These are phyloP conservation scores for Echinochloa phyllopogon DNA, from an alignment of 176 grass and related monocot species.

Conservation along the genomic window DNA sequence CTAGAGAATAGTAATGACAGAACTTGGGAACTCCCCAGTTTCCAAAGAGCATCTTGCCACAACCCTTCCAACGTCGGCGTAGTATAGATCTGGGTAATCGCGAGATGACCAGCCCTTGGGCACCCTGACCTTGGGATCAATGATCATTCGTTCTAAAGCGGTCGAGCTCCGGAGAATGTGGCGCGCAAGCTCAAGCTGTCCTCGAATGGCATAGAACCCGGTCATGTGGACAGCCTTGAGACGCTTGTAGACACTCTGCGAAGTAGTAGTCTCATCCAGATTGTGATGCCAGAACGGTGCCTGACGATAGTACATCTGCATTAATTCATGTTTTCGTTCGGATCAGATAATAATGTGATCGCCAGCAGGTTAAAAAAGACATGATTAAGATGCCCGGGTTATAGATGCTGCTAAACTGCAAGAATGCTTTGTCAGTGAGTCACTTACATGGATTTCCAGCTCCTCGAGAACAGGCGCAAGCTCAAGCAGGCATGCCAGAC, in stretches of 20 bases:
- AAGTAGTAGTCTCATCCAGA: not conserved
- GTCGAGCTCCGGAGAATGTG: not conserved
- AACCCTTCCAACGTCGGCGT: not conserved
- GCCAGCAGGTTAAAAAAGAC: too few species aligned
- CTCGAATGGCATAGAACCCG: not conserved
- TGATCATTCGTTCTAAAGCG: not conserved
- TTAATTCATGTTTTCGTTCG: not conserved
- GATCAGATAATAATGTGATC: not conserved
- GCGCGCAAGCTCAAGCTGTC: not conserved
- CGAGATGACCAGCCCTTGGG: not conserved
- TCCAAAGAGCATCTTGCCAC: not conserved
- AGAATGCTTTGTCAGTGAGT: not conserved
- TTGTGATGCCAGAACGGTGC: not conserved
- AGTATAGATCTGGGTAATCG: not conserved
- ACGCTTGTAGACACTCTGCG: not conserved
- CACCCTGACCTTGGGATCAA: not conserved
- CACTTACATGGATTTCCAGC: conserved; percentile 14
- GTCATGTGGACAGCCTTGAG: not conserved
- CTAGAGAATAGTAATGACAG: not conserved
- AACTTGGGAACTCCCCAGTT: not conserved
- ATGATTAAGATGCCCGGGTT: too few species aligned
- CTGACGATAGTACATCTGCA: not conserved
- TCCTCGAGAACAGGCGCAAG: not conserved
- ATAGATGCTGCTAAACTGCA: too few species aligned
- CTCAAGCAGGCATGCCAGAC: not conserved